These are phyloP conservation scores for Penicillium sp. DNA, from an alignment of 2,329 filamentous ascomycete species.

Conservation along the genomic window DNA sequence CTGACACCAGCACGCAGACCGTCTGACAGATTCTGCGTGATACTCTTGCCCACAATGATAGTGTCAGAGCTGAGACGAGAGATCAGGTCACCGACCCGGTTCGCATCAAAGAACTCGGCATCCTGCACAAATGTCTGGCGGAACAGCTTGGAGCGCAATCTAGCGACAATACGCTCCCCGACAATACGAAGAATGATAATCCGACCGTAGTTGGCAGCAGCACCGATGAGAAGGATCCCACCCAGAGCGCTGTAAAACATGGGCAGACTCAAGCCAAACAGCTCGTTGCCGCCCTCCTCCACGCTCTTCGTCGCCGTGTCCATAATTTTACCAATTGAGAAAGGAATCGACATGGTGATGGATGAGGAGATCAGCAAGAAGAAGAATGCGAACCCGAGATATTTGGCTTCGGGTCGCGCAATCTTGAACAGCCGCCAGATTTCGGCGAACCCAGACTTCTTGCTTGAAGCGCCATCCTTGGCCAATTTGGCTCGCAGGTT, in stretches of 20 bases:
- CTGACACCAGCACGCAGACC: slow-evolving; percentile 88
- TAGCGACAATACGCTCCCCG: slow-evolving; percentile 87
- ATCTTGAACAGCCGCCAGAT: slow-evolving; percentile 85
- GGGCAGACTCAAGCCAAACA: slow-evolving; percentile 78
- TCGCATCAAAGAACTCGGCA: slow-evolving; percentile 97
- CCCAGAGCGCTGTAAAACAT: slow-evolving; percentile 85
- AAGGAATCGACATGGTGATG: slow-evolving; percentile 94
- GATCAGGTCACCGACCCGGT: slow-evolving; percentile 91
- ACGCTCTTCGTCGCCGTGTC: slow-evolving; percentile 77
- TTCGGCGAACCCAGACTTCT: slow-evolving; percentile 63
- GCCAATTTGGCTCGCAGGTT: slow-evolving; percentile 83
- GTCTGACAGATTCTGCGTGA: slow-evolving; percentile 95
- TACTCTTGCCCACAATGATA: slow-evolving; percentile 96
- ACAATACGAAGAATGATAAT: slow-evolving; percentile 91
- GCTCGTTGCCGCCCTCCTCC: slow-evolving; percentile 56
- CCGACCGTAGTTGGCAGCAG: slow-evolving; percentile 84
- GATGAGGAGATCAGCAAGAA: slow-evolving; percentile 84
- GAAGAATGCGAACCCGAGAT: slow-evolving; percentile 71
- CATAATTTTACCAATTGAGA: slow-evolving; percentile 92
- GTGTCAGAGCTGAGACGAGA: slow-evolving; percentile 93
- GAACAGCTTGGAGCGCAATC: slow-evolving; percentile 84
- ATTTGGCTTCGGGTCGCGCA: slow-evolving; percentile 74
- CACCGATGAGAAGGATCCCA: slow-evolving; percentile 72
- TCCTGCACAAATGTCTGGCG: slow-evolving; percentile 92
- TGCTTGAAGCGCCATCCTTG: slow-evolving; percentile 62